Percentiles rank a stretch among this genome's conserved stretches.
Conservation (phyloP, 1,284 basidiomycete genomes). For the Amylostereum areolatum region DNA sequence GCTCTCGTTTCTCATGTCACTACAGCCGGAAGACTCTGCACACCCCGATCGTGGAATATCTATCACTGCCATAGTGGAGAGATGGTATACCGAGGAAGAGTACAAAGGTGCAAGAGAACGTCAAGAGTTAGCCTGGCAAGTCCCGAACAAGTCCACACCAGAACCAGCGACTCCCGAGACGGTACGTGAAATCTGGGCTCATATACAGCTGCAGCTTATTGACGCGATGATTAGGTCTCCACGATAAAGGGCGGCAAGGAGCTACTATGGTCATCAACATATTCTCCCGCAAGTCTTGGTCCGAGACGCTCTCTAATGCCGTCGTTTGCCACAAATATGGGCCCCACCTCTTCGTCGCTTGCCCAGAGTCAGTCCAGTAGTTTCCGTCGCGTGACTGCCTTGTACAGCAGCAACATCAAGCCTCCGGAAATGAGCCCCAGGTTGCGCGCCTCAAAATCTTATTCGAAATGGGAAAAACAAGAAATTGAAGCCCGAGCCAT, state of each 20-base stretch:
- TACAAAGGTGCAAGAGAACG: conserved; percentile 57
- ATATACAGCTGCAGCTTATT: conserved; percentile 2
- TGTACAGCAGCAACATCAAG: conserved; percentile 23
- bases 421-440: conserved; percentile 47
- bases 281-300: conserved; percentile 23
- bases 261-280: conserved; percentile 39
- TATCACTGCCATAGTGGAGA: conserved; percentile 65
- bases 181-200: conserved; percentile 17
- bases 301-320: conserved; percentile 33
- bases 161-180: conserved; percentile 35
- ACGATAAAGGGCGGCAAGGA: conserved; percentile 36
- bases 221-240: conserved; percentile 22
- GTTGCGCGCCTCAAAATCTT: conserved; percentile 40
- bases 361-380: conserved; percentile 18
- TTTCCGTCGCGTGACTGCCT: conserved; percentile 33
- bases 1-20: conserved; percentile 1
- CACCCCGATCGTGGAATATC: conserved; percentile 66
- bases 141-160: conserved; percentile 23
- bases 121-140: conserved; percentile 64
- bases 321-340: conserved; percentile 36
- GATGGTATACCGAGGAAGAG: conserved; percentile 72
- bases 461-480: conserved; percentile 79
- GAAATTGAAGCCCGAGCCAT: conserved; percentile 75
- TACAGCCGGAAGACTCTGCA: conserved; percentile 66
- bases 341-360: conserved; percentile 33